Evolutionary conservation across 192 early-diverging fungal genomes (phyloP).

Genomic region (Backusella mclennaniae): DNA sequence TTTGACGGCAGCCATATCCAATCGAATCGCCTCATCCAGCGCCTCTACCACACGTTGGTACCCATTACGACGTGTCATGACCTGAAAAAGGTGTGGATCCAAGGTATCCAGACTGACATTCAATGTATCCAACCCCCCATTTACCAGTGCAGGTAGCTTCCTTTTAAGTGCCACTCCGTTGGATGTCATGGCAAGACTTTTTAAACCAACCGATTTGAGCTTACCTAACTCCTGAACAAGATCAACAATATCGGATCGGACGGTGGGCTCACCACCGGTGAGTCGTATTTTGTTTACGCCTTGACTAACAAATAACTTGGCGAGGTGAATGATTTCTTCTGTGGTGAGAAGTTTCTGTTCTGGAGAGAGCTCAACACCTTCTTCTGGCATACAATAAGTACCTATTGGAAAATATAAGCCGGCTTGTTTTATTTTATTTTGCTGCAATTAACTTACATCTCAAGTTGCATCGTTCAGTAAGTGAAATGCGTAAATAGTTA

Average conservation of each 20-base stretch:
- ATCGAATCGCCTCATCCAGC: conserved; percentile 63
- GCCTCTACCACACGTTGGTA: conserved; percentile 75
- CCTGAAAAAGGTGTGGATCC: conserved; percentile 82
- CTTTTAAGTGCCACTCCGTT: conserved; percentile 91
- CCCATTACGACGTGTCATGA: conserved; percentile 83
- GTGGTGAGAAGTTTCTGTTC: conserved; percentile 70
- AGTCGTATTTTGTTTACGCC: conserved; percentile 94
- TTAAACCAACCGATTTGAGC: conserved; percentile 71
- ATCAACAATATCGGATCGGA: conserved; percentile 87
- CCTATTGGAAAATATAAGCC: conserved; percentile 37
- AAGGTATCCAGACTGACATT: conserved; percentile 94
- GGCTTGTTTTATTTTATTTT: not conserved
- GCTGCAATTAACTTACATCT: conserved; percentile 58
- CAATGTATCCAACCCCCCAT: conserved; percentile 78
- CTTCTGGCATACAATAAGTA: conserved; percentile 96
- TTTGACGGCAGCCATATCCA: conserved; percentile 77
- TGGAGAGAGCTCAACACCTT: conserved; percentile 76
- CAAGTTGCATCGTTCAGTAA: conserved; percentile 95
- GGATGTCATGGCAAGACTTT: conserved; percentile 87
- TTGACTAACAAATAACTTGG: conserved; percentile 80
- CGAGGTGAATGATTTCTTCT: conserved; percentile 78
- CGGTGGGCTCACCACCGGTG: conserved; percentile 95
- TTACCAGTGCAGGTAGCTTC: conserved; percentile 69
- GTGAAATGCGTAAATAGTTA: conserved; percentile 90
- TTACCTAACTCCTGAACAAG: conserved; percentile 77